These are phyloP conservation scores for Nitzschia putrida DNA, from an alignment of 108 stramenopile genomes.

Conservation along the genomic window DNA sequence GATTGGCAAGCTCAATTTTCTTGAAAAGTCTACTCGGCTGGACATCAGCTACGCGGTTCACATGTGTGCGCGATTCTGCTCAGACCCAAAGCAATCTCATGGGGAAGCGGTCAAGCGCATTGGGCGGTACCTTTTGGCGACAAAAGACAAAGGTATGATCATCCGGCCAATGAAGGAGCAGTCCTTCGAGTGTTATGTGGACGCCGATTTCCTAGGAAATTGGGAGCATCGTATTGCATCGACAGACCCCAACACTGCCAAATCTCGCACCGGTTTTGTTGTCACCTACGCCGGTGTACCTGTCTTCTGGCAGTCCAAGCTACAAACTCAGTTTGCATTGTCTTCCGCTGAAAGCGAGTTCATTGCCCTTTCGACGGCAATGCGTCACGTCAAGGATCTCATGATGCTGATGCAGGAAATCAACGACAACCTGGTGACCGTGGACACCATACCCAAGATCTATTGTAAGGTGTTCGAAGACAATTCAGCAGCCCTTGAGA, in stretches of 20 bases:
- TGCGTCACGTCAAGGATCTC: no score
- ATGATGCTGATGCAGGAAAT: no score
- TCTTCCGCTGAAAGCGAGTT: no score
- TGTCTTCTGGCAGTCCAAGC: slow-evolving; percentile 45
- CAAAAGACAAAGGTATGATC: slow-evolving; percentile 37
- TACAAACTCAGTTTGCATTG: no score
- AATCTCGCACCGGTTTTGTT: slow-evolving; percentile 41
- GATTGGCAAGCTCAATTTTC: slow-evolving; percentile 29
- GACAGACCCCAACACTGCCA: slow-evolving; percentile 19
- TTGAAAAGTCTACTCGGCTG: slow-evolving; percentile 24
- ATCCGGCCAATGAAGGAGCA: slow-evolving; percentile 13
- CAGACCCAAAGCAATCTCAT: slow-evolving; percentile 39
- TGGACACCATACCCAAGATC: background rate
- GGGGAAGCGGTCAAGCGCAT: slow-evolving; percentile 43
- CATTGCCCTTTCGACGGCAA: no score
- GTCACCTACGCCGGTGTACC: slow-evolving; percentile 30
- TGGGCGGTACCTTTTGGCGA: slow-evolving; percentile 40
- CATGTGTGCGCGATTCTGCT: slow-evolving; percentile 47
- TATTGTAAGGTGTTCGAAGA: background rate
- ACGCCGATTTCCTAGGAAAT: slow-evolving; percentile 5
- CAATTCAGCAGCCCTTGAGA: no score
- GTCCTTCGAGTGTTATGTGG: slow-evolving; percentile 32
- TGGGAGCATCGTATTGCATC: no score
- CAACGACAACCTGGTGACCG: no score
- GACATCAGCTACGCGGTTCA: slow-evolving; percentile 34